phyloP scores from a whole-genome alignment of 1,284 basidiomycete species.

The Pascua sp. region DNA sequence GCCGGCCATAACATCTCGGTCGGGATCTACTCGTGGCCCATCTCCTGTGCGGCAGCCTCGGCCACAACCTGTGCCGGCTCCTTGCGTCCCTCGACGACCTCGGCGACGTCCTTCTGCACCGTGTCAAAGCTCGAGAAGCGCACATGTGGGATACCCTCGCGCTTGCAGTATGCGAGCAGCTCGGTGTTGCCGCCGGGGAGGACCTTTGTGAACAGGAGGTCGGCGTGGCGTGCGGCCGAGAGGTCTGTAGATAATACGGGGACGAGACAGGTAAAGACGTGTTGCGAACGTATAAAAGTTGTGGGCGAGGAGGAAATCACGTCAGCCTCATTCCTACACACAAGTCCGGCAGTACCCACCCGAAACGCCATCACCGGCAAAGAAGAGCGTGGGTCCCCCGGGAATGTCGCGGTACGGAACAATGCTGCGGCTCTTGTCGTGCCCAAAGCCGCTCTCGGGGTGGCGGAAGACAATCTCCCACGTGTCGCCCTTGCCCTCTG shows the following conservation, averaged over 20 bases:
- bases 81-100: constrained; percentile 58
- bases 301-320: not conserved
- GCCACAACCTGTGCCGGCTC: constrained; percentile 35
- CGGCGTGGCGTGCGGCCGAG: constrained; percentile 82
- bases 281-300: no score
- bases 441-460: constrained; percentile 79
- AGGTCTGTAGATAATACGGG: constrained; percentile 68
- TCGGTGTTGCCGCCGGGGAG: constrained; percentile 78
- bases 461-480: constrained; percentile 88
- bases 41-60: constrained; percentile 40
- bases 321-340: not conserved
- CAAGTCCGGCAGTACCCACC: constrained; percentile 29
- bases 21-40: constrained; percentile 20
- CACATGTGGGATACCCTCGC: constrained; percentile 46
- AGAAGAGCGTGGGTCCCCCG: constrained; percentile 76
- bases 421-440: constrained; percentile 90
- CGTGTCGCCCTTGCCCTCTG: constrained; percentile 58
- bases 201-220: constrained; percentile 82
- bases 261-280: no score
- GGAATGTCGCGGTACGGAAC: constrained; percentile 72
- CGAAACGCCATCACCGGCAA: constrained; percentile 92
- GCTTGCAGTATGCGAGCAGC: constrained; percentile 69
- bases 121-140: constrained; percentile 50
- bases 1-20: not conserved
- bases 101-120: constrained; percentile 54